Conservation (phyloP, 2,329 filamentous ascomycete genomes). For the Paramyrothecium sp. region DNA sequence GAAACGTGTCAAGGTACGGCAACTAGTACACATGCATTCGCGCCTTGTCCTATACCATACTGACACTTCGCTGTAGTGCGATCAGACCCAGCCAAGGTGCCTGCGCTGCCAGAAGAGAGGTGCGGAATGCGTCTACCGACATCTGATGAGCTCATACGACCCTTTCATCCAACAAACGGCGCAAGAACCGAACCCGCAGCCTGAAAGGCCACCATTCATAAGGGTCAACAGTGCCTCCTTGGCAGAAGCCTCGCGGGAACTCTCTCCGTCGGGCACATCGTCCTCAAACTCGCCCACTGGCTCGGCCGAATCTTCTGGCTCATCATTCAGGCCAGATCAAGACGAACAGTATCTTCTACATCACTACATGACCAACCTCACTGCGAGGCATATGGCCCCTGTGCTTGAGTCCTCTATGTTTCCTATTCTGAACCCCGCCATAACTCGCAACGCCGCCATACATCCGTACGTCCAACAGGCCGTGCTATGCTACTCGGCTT, state of each 20-base stretch:
- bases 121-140: conserved; percentile 8
- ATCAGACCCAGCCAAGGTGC: conserved; percentile 9
- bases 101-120: conserved; percentile 4
- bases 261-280: not conserved
- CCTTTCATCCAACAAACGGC: conserved; percentile 4
- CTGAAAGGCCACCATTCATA: not conserved
- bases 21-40: no score
- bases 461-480: conserved; percentile 5
- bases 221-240: not conserved
- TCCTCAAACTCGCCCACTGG: not conserved
- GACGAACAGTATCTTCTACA: conserved; percentile 3
- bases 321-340: not conserved
- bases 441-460: conserved; percentile 1
- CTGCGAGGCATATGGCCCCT: conserved; percentile 1
- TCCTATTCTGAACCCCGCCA: conserved; percentile 2
- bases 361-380: conserved; percentile 5
- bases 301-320: not conserved
- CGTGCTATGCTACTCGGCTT: conserved; percentile 7
- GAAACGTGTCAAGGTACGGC: conserved; percentile 10
- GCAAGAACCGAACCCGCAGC: not conserved
- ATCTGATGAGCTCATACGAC: conserved; percentile 10
- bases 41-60: not conserved
- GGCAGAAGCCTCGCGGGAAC: not conserved
- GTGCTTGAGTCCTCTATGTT: conserved; percentile 2
- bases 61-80: conserved; percentile 7